phyloP scores from a whole-genome alignment of 768 basidiomycete species.

The Rhizopogon vinicolor region DNA sequence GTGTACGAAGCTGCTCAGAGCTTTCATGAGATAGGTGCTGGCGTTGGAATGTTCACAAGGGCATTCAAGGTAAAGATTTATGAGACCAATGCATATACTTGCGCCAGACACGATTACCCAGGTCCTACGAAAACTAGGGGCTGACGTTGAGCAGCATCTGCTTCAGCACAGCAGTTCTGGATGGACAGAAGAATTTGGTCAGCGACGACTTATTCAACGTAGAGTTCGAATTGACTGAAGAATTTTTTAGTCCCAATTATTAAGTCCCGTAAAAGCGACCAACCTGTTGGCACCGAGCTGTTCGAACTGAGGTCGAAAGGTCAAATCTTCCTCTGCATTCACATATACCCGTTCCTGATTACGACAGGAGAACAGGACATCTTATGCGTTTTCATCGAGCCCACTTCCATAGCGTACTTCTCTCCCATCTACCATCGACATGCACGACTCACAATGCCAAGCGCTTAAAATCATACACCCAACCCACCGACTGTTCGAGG shows the following conservation, averaged over 20 bases:
- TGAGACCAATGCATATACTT: neutral
- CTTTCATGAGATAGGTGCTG: constrained; percentile 58
- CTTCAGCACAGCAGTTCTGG: constrained; percentile 14
- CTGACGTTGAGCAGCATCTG: constrained; percentile 12
- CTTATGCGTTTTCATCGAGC: constrained; percentile 57
- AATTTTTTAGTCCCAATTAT: constrained; percentile 42
- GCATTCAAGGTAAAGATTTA: constrained; percentile 17
- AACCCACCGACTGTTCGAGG: constrained; percentile 22
- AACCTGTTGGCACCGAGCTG: constrained; percentile 46
- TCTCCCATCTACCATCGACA: constrained; percentile 41
- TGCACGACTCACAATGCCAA: constrained; percentile 50
- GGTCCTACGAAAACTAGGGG: constrained; percentile 18
- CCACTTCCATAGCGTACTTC: constrained; percentile 59
- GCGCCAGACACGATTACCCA: neutral
- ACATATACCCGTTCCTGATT: neutral
- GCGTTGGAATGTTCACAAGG: constrained; percentile 45
- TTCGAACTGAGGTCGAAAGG: constrained; percentile 55
- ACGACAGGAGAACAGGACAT: constrained; percentile 31
- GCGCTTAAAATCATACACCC: constrained; percentile 53
- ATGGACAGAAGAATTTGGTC: constrained; percentile 18
- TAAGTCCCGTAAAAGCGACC: constrained; percentile 58
- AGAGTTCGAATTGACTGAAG: neutral
- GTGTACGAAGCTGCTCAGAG: constrained; percentile 49
- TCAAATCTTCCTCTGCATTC: constrained; percentile 17
- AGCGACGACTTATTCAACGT: neutral